These are phyloP conservation scores for Pythium brachiatum DNA, from an alignment of 352 stramenopile species.

Conservation along the genomic window DNA sequence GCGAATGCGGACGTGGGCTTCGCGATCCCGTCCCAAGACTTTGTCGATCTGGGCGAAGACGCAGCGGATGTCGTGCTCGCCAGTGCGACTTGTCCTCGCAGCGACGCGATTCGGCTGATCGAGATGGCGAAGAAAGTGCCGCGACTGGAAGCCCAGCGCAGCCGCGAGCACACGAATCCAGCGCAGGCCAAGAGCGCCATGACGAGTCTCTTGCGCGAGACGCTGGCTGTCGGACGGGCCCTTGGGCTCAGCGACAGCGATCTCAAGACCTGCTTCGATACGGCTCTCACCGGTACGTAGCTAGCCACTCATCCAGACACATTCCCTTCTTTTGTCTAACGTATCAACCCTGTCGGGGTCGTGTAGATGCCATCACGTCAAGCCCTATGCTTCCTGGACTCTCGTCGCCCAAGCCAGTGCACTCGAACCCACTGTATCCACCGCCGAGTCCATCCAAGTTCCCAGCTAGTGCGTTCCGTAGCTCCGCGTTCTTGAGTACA, in stretches of 20 bases:
- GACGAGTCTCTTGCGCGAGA: conserved; percentile 35
- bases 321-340: not conserved
- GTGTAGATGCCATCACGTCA: not conserved
- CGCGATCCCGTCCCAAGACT: conserved; percentile 36
- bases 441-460: conserved; percentile 39
- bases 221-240: conserved; percentile 29
- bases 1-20: conserved; percentile 49
- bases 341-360: not conserved
- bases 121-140: conserved; percentile 42
- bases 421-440: conserved; percentile 16
- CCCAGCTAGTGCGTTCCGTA: conserved; percentile 33
- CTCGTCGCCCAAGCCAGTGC: not conserved
- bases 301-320: too few species aligned
- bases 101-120: conserved; percentile 49
- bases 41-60: conserved; percentile 50
- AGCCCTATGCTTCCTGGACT: not conserved
- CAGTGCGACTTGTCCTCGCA: conserved; percentile 39
- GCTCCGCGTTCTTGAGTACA: conserved; percentile 19
- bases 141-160: not conserved
- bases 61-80: conserved; percentile 43
- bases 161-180: conserved; percentile 6
- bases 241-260: conserved; percentile 33
- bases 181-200: conserved; percentile 23
- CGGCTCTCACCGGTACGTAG: conserved; percentile 15
- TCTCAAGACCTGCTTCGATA: conserved; percentile 35